Evolutionary conservation across 2,329 filamentous ascomycete genomes (phyloP).

Genomic region (Chaetomiaceae sp.): DNA sequence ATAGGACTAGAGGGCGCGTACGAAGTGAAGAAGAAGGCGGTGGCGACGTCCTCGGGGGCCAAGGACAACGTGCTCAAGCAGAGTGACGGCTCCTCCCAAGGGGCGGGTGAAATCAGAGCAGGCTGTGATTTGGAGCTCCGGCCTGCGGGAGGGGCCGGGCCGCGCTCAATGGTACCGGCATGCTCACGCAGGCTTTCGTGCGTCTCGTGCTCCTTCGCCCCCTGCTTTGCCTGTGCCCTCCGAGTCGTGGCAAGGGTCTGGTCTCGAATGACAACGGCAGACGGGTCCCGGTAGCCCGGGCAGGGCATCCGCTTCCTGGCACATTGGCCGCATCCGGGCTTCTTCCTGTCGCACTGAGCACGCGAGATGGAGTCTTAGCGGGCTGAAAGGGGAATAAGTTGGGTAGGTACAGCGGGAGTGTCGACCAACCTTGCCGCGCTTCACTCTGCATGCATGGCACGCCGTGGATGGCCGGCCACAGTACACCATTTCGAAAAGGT

Average conservation of each 20-base stretch:
- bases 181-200: too few species aligned
- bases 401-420: background rate
- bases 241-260: background rate
- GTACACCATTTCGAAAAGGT: background rate
- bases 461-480: constrained; percentile 1
- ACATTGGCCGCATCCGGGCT: background rate
- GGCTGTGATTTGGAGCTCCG: too few species aligned
- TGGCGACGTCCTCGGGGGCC: background rate
- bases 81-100: background rate
- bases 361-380: background rate
- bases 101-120: background rate
- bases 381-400: background rate
- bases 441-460: background rate
- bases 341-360: background rate
- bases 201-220: background rate
- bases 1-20: background rate
- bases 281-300: background rate
- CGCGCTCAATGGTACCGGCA: too few species aligned
- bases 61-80: background rate
- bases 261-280: background rate
- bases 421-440: background rate
- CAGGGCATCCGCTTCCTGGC: background rate
- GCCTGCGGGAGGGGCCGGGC: too few species aligned
- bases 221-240: background rate
- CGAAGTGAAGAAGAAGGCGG: background rate